These are phyloP conservation scores for Papiliotrema terrestris DNA, from an alignment of 1,284 basidiomycete species.

Conservation along the genomic window DNA sequence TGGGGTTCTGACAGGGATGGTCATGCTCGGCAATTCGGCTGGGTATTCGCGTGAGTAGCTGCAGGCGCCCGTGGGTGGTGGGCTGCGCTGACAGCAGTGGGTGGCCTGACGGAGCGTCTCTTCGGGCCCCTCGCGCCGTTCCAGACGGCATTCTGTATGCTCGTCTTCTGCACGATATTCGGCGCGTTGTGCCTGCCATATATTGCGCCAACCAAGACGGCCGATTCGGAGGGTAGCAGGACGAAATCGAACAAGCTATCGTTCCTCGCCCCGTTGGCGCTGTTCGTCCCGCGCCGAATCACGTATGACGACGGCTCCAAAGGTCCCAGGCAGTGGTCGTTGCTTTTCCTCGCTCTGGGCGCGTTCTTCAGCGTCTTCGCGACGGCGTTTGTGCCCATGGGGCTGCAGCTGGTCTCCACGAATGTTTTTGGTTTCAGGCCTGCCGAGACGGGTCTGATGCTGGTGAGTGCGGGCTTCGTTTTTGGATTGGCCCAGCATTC, in stretches of 20 bases:
- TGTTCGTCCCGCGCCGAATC: slow-evolving; percentile 36
- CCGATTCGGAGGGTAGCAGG: not conserved
- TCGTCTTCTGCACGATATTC: slow-evolving; percentile 42
- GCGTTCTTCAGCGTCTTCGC: slow-evolving; percentile 44
- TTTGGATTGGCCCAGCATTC: no score
- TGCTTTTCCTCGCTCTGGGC: slow-evolving; percentile 39
- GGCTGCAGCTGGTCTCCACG: slow-evolving; percentile 42
- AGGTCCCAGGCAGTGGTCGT: slow-evolving; percentile 30
- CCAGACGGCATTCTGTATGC: slow-evolving; percentile 35
- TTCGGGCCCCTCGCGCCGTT: slow-evolving; percentile 40
- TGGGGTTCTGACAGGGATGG: slow-evolving; percentile 38
- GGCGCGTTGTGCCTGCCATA: slow-evolving; percentile 44
- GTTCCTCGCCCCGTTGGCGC: slow-evolving; percentile 39
- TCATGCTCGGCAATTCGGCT: slow-evolving; percentile 33
- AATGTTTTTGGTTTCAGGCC: slow-evolving; percentile 40
- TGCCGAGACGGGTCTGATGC: slow-evolving; percentile 34
- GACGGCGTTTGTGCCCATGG: slow-evolving; percentile 41
- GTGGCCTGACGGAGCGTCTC: slow-evolving; percentile 31
- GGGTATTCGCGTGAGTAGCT: slow-evolving; percentile 26
- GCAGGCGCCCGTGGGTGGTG: not conserved
- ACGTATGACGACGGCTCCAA: not conserved
- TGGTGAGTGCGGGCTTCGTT: slow-evolving; percentile 18
- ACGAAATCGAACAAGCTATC: slow-evolving; percentile 14
- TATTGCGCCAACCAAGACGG: slow-evolving; percentile 21
- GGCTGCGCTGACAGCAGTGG: slow-evolving; percentile 15